These are phyloP conservation scores for Macrocybe gigantea DNA, from an alignment of 768 basidiomycete species.

Conservation along the genomic window DNA sequence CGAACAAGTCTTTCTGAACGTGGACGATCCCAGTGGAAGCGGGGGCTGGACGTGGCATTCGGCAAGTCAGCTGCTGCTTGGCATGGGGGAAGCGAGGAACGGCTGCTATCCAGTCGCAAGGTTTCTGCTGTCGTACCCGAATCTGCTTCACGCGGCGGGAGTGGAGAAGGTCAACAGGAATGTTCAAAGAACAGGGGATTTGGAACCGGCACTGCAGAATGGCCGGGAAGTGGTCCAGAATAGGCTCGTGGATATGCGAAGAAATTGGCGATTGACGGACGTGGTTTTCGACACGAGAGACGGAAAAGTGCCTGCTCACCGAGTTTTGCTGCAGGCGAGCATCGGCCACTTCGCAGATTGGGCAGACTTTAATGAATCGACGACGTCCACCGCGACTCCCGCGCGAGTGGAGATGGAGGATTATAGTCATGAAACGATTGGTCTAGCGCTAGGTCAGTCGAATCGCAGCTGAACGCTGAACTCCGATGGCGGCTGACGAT, in stretches of 20 bases:
- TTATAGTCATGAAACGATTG: too few relatives aligned
- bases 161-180: too few relatives aligned
- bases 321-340: slow-evolving; percentile 29
- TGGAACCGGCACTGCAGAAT: slow-evolving; percentile 2
- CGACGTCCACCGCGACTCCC: slow-evolving; percentile 5
- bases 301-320: slow-evolving; percentile 30
- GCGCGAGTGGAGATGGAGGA: slow-evolving; percentile 2
- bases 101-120: too few relatives aligned
- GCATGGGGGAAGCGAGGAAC: too few relatives aligned
- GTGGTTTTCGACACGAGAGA: slow-evolving; percentile 23
- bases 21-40: too few relatives aligned
- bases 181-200: slow-evolving; percentile 11
- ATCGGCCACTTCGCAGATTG: slow-evolving; percentile 24
- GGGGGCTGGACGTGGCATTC: too few relatives aligned
- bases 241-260: slow-evolving; percentile 28
- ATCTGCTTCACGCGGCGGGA: too few relatives aligned
- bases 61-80: too few relatives aligned
- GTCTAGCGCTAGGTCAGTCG: too few relatives aligned
- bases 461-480: too few relatives aligned
- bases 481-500: neutral
- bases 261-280: slow-evolving; percentile 25
- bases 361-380: slow-evolving; percentile 16
- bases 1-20: too few relatives aligned
- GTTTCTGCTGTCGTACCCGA: too few relatives aligned
- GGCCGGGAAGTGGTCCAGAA: slow-evolving; percentile 15